Evolutionary conservation across 176 grass and related monocot species (phyloP), one percentile per base, ranked within the genome.

Genomic region (Dactylis glomerata): DNA sequence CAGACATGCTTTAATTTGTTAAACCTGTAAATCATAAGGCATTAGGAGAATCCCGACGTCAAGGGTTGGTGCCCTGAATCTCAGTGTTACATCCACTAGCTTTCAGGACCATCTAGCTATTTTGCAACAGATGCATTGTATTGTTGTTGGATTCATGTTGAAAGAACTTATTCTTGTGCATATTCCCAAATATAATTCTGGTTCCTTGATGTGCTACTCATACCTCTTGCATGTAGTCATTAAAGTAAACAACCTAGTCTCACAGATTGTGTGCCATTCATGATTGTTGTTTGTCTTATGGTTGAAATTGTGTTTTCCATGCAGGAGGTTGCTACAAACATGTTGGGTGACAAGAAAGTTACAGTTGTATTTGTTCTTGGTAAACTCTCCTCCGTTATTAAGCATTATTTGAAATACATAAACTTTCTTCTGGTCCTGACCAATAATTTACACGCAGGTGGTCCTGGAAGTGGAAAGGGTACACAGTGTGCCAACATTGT

Each of bases 331-430:
- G 52, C 69, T 42, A 67, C 87, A 61, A 96, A 89, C 72, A 79
- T 86, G 76, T 83, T 96, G 89, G 89, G 86, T 30, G 78, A 68
- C 73, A 96, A 96, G 91, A 86, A 93, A 80, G 91, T 93, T 44
- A n/a, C n/a, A n/a, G n/a, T n/a, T n/a, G n/a, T n/a, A n/a, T n/a
- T n/a, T n/a, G n/a, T n/a, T n/a, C n/a, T n/a, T n/a, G n/a, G n/a
- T n/a, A n/a, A n/a, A n/a, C n/a, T n/a, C n/a, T n/a, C n/a, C n/a
- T n/a, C n/a, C n/a, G n/a, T n/a, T n/a, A n/a, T n/a, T n/a, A n/a
- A n/a, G n/a, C n/a, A n/a, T n/a, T n/a, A n/a, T n/a, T n/a, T n/a
- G n/a, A 9, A 58, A 75, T 50, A 72, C 27, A 77, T 64, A 4
- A 42, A 12, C 30, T 22, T 79, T 20, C 31, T 50, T 76, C 27